Base-by-base conservation (phyloP, 352 stramenopile genomes). In the Phytophthora pisi region DNA sequence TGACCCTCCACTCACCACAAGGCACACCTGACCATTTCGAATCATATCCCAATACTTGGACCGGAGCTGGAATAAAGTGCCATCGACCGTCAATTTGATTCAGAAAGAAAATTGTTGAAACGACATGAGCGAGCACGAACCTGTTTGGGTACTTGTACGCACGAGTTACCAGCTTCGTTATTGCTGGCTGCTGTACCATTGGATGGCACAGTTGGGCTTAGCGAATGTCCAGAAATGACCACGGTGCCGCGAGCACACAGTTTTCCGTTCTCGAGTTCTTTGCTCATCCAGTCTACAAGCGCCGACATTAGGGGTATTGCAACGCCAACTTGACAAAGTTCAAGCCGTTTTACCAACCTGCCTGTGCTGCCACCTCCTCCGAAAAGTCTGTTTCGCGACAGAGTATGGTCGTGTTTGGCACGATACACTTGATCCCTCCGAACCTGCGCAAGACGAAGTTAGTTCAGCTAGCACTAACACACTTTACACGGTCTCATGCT, bases 201-300 rank as follows among this genome's bases (percentile, higher is more conserved):
- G 3, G 4, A 6, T 20, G 38, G 40, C 7, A 30, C 0, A 10
- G 3, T 40, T 13, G 23, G 43, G 53, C 56, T 62, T 26, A 91
- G 51, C 24, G 76, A 66, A 45, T 91, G 66, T 5, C 79, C 82
- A 40, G 70, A 76, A 31, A 94, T 66, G 18, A 96, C 73, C 5
- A 86, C 75, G 0, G 84, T 92, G 18, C 86, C 83, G 45, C 81
- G 79, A 47, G 84, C 84, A 57, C 86, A 93, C 5, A 96, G 51
- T 57, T 92, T 89, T n/a, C 84, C 88, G 40, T 96, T 88, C 15
- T 93, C 86, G 11, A 96, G 52, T 52, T 94, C 88, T 52, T 88
- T 89, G 42, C 65, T 69, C 18, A 94, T 69, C 88, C 88, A 96
- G 7, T 81, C 88, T 96, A 54, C 24, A 45, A 43, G 23, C 10